Conservation (phyloP, 495 filamentous ascomycete species). For the Margaritispora aquatica region DNA sequence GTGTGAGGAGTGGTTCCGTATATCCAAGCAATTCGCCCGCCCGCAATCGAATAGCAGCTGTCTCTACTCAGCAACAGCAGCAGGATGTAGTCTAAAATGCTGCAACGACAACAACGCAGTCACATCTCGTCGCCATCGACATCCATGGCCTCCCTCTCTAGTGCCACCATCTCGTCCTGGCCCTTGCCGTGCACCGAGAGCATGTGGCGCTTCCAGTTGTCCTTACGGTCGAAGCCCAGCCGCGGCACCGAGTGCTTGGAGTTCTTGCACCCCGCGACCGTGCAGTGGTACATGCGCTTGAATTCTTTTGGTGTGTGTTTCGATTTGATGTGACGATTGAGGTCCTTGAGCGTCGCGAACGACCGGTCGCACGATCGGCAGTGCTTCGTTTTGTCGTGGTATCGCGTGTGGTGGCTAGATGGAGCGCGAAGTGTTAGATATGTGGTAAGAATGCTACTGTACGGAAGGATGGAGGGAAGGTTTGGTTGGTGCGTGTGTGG, state of each 20-base stretch:
- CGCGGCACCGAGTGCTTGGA: background rate
- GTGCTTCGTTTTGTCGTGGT: background rate
- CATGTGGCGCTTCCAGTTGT: conserved; percentile 3
- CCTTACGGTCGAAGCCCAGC: background rate
- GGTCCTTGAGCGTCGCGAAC: background rate
- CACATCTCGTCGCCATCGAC: background rate
- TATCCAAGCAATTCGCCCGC: background rate
- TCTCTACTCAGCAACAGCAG: no score
- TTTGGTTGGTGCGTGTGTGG: background rate
- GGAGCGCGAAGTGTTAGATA: background rate
- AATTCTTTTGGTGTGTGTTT: background rate
- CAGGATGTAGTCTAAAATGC: no score
- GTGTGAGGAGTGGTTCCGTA: no score
- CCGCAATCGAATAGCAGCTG: background rate
- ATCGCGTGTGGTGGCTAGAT: conserved; percentile 1
- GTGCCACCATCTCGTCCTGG: background rate
- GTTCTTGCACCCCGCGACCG: background rate
- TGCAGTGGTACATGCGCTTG: background rate
- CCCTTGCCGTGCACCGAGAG: background rate
- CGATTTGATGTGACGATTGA: background rate
- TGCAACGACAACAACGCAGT: no score
- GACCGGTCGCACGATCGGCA: background rate
- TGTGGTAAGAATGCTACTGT: background rate
- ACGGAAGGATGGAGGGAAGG: background rate
- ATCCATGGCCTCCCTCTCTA: background rate